A percentile compares a stretch with the other conserved stretches of the same genome.
These are phyloP conservation scores for Powellomyces hirtus DNA, from an alignment of 192 early-diverging fungal species.

Conservation along the genomic window DNA sequence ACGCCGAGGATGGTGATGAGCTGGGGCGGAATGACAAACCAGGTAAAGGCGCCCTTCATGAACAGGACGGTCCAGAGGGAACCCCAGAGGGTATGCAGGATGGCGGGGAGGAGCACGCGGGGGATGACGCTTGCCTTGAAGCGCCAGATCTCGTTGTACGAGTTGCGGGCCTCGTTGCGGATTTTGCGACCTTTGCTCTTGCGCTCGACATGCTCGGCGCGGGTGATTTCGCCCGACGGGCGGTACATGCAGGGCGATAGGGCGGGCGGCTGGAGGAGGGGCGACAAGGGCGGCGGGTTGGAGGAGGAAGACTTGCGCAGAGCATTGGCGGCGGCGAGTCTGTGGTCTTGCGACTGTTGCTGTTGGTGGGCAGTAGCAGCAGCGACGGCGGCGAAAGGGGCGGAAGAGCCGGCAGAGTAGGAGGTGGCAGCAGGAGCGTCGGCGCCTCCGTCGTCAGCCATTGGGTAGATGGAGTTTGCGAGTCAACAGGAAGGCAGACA, in stretches of 20 bases:
- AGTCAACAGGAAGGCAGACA: not conserved
- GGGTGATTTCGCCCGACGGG: conserved; percentile 6
- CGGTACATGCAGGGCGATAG: not conserved
- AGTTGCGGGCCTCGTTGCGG: conserved; percentile 17
- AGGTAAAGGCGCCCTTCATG: not conserved
- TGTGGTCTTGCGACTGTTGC: not conserved
- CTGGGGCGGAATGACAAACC: conserved; percentile 34
- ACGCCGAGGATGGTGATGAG: conserved; percentile 43
- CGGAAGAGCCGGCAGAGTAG: too few species aligned
- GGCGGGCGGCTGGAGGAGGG: not conserved
- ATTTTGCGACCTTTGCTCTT: conserved; percentile 15
- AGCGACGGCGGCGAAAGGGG: not conserved
- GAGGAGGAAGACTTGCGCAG: not conserved
- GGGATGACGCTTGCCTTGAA: conserved; percentile 24
- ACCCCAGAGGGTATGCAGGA: conserved; percentile 27
- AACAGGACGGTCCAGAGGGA: conserved; percentile 32
- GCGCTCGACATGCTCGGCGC: conserved; percentile 20
- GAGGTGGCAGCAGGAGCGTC: not conserved
- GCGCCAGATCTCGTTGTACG: conserved; percentile 18
- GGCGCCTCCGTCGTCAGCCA: not conserved
- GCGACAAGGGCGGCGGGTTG: not conserved
- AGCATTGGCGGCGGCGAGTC: not conserved
- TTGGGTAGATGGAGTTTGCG: not conserved
- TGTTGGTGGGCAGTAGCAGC: not conserved
- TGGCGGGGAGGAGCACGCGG: conserved; percentile 11